phyloP scores from a whole-genome alignment of 257 asterid genomes.

The Oldenlandia corymbosa region DNA sequence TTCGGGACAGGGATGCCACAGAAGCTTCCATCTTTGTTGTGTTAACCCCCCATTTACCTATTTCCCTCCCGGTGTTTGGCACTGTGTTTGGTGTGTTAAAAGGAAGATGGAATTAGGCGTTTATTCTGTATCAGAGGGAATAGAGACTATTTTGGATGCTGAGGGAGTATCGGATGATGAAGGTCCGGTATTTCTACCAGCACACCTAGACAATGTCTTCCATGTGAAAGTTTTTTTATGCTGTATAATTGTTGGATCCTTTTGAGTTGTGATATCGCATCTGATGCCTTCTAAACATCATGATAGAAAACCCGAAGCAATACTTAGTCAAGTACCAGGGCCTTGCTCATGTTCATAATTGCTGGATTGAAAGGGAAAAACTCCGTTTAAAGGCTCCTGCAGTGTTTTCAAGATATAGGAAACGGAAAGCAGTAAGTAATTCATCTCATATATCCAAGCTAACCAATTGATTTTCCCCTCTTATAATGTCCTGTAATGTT shows the following conservation, averaged over 20 bases:
- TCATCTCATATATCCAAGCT: neutral
- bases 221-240: neutral
- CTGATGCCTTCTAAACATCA: slow-evolving; percentile 9
- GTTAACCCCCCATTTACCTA: slow-evolving; percentile 22
- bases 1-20: slow-evolving; percentile 27
- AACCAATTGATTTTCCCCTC: neutral
- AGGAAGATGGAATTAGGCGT: slow-evolving; percentile 29
- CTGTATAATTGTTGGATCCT: slow-evolving; percentile 3
- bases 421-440: slow-evolving; percentile 12
- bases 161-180: slow-evolving; percentile 15
- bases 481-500: too few relatives aligned
- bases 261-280: neutral
- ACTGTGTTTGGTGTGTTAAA: slow-evolving; percentile 25
- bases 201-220: neutral
- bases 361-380: slow-evolving; percentile 24
- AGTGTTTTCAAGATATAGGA: slow-evolving; percentile 12
- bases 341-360: slow-evolving; percentile 29
- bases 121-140: slow-evolving; percentile 27
- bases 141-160: slow-evolving; percentile 26
- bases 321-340: slow-evolving; percentile 33
- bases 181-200: slow-evolving; percentile 15
- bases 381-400: slow-evolving; percentile 14
- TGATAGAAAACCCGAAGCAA: slow-evolving; percentile 14
- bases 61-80: slow-evolving; percentile 29
- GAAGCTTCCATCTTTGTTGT: slow-evolving; percentile 33